Conservation (phyloP, 163 green algal species). For the Chlorella variabilis region DNA sequence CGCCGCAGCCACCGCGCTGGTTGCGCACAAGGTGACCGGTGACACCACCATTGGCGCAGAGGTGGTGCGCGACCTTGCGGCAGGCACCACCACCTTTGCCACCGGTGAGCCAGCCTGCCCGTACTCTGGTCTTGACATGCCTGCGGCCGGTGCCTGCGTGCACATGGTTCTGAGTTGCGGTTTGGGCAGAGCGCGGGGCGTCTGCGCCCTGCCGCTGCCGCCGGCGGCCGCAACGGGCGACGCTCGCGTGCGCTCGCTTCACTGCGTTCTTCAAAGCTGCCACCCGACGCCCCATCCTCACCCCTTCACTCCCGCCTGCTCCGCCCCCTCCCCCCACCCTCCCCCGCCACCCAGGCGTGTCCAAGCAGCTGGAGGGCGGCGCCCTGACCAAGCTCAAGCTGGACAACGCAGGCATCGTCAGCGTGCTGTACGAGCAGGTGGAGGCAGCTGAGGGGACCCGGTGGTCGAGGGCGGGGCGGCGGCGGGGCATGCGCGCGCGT, state of each 20-base stretch:
- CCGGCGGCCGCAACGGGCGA: too few relatives aligned
- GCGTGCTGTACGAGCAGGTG: slow-evolving; percentile 59
- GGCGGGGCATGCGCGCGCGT: too few relatives aligned
- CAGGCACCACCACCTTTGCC: slow-evolving; percentile 41
- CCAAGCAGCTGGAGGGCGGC: slow-evolving; percentile 49
- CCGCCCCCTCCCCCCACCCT: too few relatives aligned
- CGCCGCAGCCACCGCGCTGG: slow-evolving; percentile 39
- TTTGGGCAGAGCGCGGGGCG: too few relatives aligned
- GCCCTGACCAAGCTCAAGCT: slow-evolving; percentile 61
- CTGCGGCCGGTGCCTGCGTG: neutral
- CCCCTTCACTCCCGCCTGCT: too few relatives aligned
- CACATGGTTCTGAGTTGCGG: too few relatives aligned
- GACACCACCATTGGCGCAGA: slow-evolving; percentile 56
- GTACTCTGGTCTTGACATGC: neutral
- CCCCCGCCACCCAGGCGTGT: slow-evolving; percentile 29
- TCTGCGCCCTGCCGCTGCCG: too few relatives aligned
- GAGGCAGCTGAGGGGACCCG: too few relatives aligned
- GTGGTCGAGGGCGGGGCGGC: too few relatives aligned
- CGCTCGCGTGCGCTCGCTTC: too few relatives aligned
- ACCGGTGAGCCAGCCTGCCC: slow-evolving; percentile 19
- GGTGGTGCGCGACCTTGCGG: slow-evolving; percentile 42
- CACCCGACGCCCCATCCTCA: too few relatives aligned
- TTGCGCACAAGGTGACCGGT: slow-evolving; percentile 60
- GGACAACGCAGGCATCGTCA: slow-evolving; percentile 57
- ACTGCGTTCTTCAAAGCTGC: too few relatives aligned